These are phyloP conservation scores for Ballota nigra DNA, from an alignment of 257 asterid genomes.

Conservation along the genomic window DNA sequence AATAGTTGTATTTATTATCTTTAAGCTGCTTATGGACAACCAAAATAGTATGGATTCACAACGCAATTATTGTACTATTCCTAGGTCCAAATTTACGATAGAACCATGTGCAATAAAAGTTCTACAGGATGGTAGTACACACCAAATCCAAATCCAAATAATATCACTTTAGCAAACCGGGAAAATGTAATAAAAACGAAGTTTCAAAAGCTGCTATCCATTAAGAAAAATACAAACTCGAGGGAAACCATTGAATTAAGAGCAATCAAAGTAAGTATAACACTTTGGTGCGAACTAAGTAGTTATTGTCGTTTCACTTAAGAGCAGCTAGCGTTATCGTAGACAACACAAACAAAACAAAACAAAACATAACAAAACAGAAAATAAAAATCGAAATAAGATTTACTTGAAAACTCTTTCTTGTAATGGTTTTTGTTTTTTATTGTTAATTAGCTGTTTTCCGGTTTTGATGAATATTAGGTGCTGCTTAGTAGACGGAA, in stretches of 20 bases:
- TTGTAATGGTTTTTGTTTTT: not conserved
- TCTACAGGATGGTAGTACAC: too few relatives aligned
- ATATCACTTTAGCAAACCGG: not conserved
- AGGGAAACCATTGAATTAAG: not conserved
- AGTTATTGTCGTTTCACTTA: not conserved
- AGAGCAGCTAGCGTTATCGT: not conserved
- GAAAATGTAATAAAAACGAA: not conserved
- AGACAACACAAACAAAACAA: not conserved
- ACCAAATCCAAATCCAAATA: too few relatives aligned
- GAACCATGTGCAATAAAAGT: too few relatives aligned
- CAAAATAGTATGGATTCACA: too few relatives aligned
- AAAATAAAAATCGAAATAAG: not conserved
- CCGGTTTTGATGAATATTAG: not conserved
- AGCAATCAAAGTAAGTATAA: not conserved
- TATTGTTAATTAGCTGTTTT: not conserved
- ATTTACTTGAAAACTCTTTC: not conserved
- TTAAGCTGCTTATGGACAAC: too few relatives aligned
- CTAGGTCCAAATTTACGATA: too few relatives aligned
- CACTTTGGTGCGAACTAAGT: not conserved
- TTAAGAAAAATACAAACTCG: not conserved
- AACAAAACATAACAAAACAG: not conserved
- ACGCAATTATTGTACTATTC: too few relatives aligned
- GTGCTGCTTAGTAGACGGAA: not conserved
- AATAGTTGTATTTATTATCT: too few relatives aligned
- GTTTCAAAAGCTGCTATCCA: not conserved